phyloP scores from a whole-genome alignment of 495 filamentous ascomycete genomes.

The Talaromyces thailandensis region DNA sequence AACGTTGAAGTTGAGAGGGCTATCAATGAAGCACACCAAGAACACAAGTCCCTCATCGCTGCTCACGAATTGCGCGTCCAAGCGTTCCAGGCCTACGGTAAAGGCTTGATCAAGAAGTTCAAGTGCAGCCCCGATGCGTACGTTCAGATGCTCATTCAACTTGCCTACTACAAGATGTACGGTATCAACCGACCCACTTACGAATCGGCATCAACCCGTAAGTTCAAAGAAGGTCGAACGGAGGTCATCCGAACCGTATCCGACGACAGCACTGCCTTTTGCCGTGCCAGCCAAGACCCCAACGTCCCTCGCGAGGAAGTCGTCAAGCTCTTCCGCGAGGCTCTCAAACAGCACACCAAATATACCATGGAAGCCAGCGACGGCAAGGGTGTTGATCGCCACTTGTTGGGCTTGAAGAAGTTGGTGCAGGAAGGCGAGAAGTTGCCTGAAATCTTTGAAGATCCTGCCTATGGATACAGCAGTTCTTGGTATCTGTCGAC shows the following conservation, averaged over 20 bases:
- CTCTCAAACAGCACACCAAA: conserved; percentile 71
- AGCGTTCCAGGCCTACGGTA: conserved; percentile 94
- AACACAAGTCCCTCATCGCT: conserved; percentile 72
- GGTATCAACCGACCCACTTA: conserved; percentile 97
- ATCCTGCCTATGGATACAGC: conserved; percentile 79
- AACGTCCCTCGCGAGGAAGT: conserved; percentile 49
- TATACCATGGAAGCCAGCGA: conserved; percentile 86
- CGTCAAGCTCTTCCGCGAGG: conserved; percentile 69
- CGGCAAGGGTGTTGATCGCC: conserved; percentile 89
- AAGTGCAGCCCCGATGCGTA: conserved; percentile 96
- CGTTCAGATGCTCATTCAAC: conserved; percentile 97
- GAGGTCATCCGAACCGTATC: conserved; percentile 92
- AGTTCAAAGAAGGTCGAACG: conserved; percentile 92
- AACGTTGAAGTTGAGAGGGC: conserved; percentile 60
- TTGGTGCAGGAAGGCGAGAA: conserved; percentile 73
- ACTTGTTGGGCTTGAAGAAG: conserved; percentile 95
- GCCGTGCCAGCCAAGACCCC: conserved; percentile 71
- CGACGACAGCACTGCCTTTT: conserved; percentile 88
- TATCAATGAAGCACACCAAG: conserved; percentile 63
- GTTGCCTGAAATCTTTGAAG: conserved; percentile 72
- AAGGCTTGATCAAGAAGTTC: conserved; percentile 99
- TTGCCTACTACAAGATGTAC: conserved; percentile 99
- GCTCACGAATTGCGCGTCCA: conserved; percentile 90
- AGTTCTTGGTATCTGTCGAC: conserved; percentile 83
- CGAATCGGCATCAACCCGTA: conserved; percentile 89